phyloP scores from a whole-genome alignment of 345 rosid genomes.

The Erodium maritimum region DNA sequence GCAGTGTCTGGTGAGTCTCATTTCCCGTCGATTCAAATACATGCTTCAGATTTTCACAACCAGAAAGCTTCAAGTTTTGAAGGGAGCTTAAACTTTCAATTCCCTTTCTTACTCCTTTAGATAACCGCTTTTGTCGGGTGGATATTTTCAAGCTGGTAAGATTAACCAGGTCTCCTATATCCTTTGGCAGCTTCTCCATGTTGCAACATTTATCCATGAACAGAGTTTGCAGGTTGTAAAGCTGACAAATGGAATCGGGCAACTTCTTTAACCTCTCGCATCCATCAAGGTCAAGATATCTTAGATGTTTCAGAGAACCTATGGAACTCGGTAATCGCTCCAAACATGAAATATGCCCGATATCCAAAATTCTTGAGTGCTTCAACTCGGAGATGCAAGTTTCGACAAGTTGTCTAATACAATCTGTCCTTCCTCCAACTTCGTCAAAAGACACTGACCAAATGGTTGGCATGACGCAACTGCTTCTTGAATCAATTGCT shows the following conservation, averaged over 20 bases:
- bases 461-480: neutral
- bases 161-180: neutral
- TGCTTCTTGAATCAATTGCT: neutral
- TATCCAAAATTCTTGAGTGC: neutral
- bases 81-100: neutral
- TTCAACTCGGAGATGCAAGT: neutral
- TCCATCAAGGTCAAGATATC: neutral
- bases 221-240: neutral
- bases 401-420: neutral
- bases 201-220: neutral
- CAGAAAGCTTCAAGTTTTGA: neutral
- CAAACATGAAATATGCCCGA: neutral
- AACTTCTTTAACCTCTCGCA: neutral
- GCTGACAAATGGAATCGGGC: neutral
- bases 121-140: neutral
- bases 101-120: neutral
- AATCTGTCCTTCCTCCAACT: neutral
- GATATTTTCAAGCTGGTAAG: neutral
- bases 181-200: neutral
- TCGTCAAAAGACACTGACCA: neutral
- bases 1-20: neutral
- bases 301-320: slow-evolving; percentile 1
- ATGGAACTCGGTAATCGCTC: neutral
- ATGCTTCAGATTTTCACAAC: neutral
- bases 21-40: neutral